Base-by-base conservation (phyloP, 176 grass and related monocot species). In the Pontederia paniculata region DNA sequence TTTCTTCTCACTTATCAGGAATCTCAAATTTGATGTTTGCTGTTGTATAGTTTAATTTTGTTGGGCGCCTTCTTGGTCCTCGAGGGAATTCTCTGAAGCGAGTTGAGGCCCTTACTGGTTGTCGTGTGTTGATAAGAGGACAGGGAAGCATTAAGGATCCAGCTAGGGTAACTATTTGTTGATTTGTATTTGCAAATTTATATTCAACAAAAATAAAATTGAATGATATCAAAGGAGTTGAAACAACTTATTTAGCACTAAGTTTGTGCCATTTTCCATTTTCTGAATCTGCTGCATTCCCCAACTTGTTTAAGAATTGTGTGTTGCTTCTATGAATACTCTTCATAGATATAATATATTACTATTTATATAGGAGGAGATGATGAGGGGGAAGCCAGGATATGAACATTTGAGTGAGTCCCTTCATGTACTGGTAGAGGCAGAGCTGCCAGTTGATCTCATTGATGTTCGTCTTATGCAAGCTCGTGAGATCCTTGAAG, bases 321-420 rank as follows among this genome's bases (percentile, higher is more conserved):
- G n/a, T n/a, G n/a, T n/a, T n/a, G n/a, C n/a, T n/a, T n/a, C n/a
- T n/a, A n/a, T n/a, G n/a, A n/a, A n/a, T n/a, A n/a, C n/a, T n/a
- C n/a, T n/a, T n/a, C n/a, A n/a, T n/a, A n/a, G n/a, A n/a, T n/a
- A n/a, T n/a, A n/a, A n/a, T n/a, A n/a, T n/a, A n/a, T n/a, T 37
- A 37, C 28, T 37, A 37, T 50, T 50, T 67, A 63, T 63, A 28
- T 59, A 95, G 89, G 89, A 89, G 70, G 85, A 95, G 12, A 86
- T 95, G 81, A 89, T 95, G 89, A 69, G 76, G 72, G 81, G 85
- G 7, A 95, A 95, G 66, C 81, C 73, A 48, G 89, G 89, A n/a
- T 95, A 95, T 70, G 89, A 95, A 72, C 89, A 95, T 74, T 67
- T 89, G 48, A 95, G 88, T 53, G 85, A 95, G 77, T 84, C 89